A percentile compares a stretch with the other conserved stretches of the same genome.
These are phyloP conservation scores for Microsporum audouinii DNA, from an alignment of 2,329 filamentous ascomycete genomes.

Conservation along the genomic window DNA sequence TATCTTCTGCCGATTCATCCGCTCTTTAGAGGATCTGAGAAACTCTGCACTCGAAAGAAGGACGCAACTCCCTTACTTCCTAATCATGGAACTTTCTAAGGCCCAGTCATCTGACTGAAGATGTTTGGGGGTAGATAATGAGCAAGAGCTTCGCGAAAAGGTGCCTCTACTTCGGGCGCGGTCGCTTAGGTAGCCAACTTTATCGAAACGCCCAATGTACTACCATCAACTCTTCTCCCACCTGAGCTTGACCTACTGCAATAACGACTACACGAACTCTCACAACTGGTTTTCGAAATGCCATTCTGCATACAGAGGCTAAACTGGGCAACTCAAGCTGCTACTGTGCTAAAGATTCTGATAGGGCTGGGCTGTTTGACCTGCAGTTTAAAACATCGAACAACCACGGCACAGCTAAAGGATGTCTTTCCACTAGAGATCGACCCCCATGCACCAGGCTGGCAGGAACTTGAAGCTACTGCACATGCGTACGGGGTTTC, in stretches of 20 bases:
- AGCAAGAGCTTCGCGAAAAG: background rate
- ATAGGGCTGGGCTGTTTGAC: background rate
- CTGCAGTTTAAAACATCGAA: background rate
- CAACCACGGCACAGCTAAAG: background rate
- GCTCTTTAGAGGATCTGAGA: background rate
- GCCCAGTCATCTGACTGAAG: slow-evolving; percentile 25
- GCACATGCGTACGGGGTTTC: slow-evolving; percentile 18
- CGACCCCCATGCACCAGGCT: slow-evolving; percentile 20
- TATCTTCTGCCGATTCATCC: background rate
- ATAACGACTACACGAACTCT: background rate
- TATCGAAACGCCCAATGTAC: background rate
- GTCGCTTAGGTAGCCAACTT: background rate
- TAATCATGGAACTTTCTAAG: slow-evolving; percentile 30
- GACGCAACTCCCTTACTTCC: background rate
- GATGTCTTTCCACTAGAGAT: slow-evolving; percentile 19
- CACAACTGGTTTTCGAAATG: background rate
- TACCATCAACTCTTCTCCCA: background rate
- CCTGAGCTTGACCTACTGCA: background rate
- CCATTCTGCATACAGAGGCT: slow-evolving; percentile 3
- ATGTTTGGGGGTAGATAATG: slow-evolving; percentile 17
- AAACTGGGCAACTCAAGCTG: background rate
- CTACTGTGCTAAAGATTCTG: background rate
- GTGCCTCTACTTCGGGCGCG: background rate
- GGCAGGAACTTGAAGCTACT: slow-evolving; percentile 6
- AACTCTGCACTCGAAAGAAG: slow-evolving; percentile 15